A percentile compares a stretch with the other conserved stretches of the same genome.
phyloP scores from a whole-genome alignment of 345 rosid species.

The Mallotus nudiflorus region DNA sequence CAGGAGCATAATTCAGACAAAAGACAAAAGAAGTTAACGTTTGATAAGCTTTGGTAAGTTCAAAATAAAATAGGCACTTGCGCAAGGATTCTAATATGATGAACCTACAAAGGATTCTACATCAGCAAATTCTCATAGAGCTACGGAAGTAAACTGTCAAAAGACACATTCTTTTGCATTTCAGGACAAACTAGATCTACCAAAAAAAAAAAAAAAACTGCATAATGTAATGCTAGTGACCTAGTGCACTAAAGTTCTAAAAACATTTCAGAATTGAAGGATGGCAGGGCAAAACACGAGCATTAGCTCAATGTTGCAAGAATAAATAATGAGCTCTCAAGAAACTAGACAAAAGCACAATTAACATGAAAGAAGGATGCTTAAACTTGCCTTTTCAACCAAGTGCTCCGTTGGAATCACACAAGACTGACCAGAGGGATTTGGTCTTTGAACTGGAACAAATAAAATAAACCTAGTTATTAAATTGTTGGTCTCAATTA shows the following conservation, averaged over 20 bases:
- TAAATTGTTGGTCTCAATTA: conserved; percentile 10
- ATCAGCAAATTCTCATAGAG: not conserved
- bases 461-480: conserved; percentile 8
- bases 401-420: conserved; percentile 64
- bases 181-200: too few relatives aligned
- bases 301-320: not conserved
- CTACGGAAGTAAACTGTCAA: too few relatives aligned
- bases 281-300: too few relatives aligned
- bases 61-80: not conserved
- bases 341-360: conserved; percentile 5
- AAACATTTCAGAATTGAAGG: not conserved
- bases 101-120: not conserved
- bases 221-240: not conserved
- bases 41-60: not conserved
- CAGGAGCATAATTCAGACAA: not conserved
- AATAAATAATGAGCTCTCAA: not conserved
- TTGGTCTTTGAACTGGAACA: conserved; percentile 44
- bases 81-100: not conserved
- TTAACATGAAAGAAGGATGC: not conserved
- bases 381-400: conserved; percentile 62
- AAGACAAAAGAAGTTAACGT: not conserved
- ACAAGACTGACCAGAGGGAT: conserved; percentile 30
- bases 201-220: too few relatives aligned
- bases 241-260: not conserved
- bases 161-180: too few relatives aligned